Base-by-base conservation (phyloP, 2,329 filamentous ascomycete species). In the Cryphonectria naterciae region DNA sequence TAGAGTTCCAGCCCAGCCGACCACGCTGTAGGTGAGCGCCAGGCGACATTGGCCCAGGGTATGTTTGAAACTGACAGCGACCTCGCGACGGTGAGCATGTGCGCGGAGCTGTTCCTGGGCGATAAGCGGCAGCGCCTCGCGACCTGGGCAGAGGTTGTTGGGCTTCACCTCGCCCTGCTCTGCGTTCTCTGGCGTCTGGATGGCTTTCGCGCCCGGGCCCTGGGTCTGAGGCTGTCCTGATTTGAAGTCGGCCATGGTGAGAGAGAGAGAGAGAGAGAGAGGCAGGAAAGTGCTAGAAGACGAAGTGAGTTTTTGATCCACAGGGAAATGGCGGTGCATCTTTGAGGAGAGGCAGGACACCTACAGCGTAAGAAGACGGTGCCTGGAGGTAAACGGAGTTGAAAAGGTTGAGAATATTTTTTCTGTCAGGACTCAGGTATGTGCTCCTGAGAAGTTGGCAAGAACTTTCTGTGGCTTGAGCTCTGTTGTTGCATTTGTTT, bases 1-100 rank as follows among this genome's bases (percentile, higher is more conserved):
- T 3, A 70, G 39, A 17, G 69, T 70, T 8, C 69, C 69, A 19
- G 65, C 56, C 69, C 69, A 70, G 25, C 69, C 69, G 65, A 70
- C 35, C n/a, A 68, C 60, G 1, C 65, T 63, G 52, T 70, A 70
- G 41, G 28, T 65, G 7, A 70, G 61, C 1, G 69, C 69, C 60
- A 70, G 60, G 25, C 69, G 65, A 41, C 69, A 70, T 52, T 68
- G 65, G 28, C 39, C 43, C n/a, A 70, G 32, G 28, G 60, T 67
- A 32, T 65, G 35, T 39, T 46, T 65, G 49, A 70, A 68, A 32
- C 32, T 28, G 28, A 70, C 25, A n/a, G 69, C 65, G 1, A 25
- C 61, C 61, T 68, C 49, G 32, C 66, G 65, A 17, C 69, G 69
- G 17, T 46, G 46, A 15, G 60, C 65, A 32, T 68, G 61, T n/a